phyloP scores from a whole-genome alignment of 768 basidiomycete genomes.

The Boletus patriciae region DNA sequence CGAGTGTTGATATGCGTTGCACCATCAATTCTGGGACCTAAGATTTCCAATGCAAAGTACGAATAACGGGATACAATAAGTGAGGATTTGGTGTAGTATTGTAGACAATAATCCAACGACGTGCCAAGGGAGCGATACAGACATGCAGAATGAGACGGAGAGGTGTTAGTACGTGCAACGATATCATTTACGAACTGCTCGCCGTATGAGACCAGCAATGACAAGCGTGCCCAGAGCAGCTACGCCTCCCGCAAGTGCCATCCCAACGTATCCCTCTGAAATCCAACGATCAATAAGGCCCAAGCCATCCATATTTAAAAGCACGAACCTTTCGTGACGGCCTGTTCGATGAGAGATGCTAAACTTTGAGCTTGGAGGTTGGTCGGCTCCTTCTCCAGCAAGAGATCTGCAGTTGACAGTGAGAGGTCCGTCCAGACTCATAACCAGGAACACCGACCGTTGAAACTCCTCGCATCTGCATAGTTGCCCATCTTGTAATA shows the following conservation, averaged over 20 bases:
- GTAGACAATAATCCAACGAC: slow-evolving; percentile 12
- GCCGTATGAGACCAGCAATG: slow-evolving; percentile 79
- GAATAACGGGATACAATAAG: slow-evolving; percentile 30
- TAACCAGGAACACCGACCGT: slow-evolving; percentile 56
- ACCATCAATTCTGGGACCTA: slow-evolving; percentile 12
- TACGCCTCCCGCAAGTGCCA: slow-evolving; percentile 91
- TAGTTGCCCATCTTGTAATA: slow-evolving; percentile 97
- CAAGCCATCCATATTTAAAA: neutral
- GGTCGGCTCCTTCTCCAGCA: slow-evolving; percentile 88
- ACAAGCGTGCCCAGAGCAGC: slow-evolving; percentile 81
- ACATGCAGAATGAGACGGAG: slow-evolving; percentile 11
- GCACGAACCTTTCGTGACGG: slow-evolving; percentile 71
- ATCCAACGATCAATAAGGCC: neutral
- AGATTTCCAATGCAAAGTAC: slow-evolving; percentile 6
- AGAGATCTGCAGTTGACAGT: slow-evolving; percentile 52
- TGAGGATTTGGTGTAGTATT: slow-evolving; percentile 12
- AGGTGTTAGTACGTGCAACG: slow-evolving; percentile 14
- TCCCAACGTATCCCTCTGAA: slow-evolving; percentile 96
- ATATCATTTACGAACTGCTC: slow-evolving; percentile 56
- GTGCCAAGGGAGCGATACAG: slow-evolving; percentile 13
- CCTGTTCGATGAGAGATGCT: slow-evolving; percentile 79
- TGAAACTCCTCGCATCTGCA: slow-evolving; percentile 89
- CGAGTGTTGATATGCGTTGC: neutral
- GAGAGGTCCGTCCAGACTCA: neutral
- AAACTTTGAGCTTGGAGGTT: slow-evolving; percentile 94